A percentile compares a stretch with the other conserved stretches of the same genome.
Evolutionary conservation across 2,329 filamentous ascomycete species (phyloP).

Genomic region (Penicillium sp.): DNA sequence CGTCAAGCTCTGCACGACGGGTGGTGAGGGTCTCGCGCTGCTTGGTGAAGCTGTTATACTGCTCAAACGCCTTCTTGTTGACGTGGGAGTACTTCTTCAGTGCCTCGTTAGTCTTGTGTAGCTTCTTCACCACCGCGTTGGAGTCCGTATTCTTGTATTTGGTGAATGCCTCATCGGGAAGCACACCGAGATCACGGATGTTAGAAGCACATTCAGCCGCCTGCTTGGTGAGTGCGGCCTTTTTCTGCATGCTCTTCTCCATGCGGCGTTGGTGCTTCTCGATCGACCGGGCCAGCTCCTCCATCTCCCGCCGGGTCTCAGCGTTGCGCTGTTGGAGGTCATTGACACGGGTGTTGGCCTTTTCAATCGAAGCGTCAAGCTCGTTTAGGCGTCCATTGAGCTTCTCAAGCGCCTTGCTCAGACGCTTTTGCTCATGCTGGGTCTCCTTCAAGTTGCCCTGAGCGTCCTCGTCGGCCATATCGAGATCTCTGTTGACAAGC

Average conservation of each 20-base stretch:
- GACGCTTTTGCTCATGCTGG: slow-evolving; percentile 73
- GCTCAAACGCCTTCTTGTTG: slow-evolving; percentile 99
- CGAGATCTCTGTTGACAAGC: slow-evolving; percentile 69
- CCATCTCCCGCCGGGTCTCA: slow-evolving; percentile 65
- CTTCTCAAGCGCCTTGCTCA: slow-evolving; percentile 61
- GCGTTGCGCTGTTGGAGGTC: slow-evolving; percentile 55
- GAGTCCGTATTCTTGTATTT: slow-evolving; percentile 81
- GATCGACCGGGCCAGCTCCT: slow-evolving; percentile 70
- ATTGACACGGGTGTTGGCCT: slow-evolving; percentile 50
- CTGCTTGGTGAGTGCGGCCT: slow-evolving; percentile 70
- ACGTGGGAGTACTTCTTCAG: slow-evolving; percentile 96
- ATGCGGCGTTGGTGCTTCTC: slow-evolving; percentile 82
- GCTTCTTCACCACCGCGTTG: slow-evolving; percentile 64
- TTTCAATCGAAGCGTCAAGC: slow-evolving; percentile 68
- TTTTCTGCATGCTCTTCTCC: slow-evolving; percentile 87
- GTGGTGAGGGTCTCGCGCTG: slow-evolving; percentile 82
- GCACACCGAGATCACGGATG: slow-evolving; percentile 85
- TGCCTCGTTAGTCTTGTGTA: slow-evolving; percentile 87
- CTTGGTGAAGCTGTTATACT: slow-evolving; percentile 94
- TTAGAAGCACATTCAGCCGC: slow-evolving; percentile 77
- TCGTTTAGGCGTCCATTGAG: slow-evolving; percentile 66
- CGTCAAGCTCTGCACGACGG: slow-evolving; percentile 79
- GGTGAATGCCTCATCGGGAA: slow-evolving; percentile 89
- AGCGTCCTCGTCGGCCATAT: slow-evolving; percentile 54
- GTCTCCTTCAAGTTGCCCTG: slow-evolving; percentile 68